These are phyloP conservation scores for Alloascoidea africana DNA, from an alignment of 805 yeast species.

Conservation along the genomic window DNA sequence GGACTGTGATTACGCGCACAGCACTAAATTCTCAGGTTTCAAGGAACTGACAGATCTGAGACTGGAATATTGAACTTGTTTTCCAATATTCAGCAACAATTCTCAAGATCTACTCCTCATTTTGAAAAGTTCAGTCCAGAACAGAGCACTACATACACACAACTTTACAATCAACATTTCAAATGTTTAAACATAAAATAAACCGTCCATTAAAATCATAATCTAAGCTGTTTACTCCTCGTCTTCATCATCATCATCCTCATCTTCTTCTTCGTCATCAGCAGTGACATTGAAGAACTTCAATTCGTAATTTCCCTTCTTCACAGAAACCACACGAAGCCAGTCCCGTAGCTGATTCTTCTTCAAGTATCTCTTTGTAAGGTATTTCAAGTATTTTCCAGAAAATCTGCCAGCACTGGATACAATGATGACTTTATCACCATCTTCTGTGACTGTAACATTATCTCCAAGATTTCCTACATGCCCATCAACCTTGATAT, in stretches of 20 bases:
- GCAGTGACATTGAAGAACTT: slow-evolving; percentile 98
- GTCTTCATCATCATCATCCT: slow-evolving; percentile 33
- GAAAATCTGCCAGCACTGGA: slow-evolving; percentile 89
- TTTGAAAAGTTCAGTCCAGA: too few species aligned
- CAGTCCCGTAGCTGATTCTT: slow-evolving; percentile 99
- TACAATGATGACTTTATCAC: slow-evolving; percentile 79
- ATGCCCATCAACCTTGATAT: slow-evolving; percentile 96
- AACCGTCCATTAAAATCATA: too few species aligned
- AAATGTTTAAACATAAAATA: too few species aligned
- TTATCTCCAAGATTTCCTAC: slow-evolving; percentile 95
- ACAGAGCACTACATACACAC: too few species aligned
- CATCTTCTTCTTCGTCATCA: slow-evolving; percentile 91
- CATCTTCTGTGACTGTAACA: slow-evolving; percentile 76
- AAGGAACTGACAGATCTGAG: too few species aligned
- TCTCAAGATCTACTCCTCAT: too few species aligned
- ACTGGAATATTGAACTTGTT: too few species aligned
- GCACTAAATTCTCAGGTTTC: too few species aligned
- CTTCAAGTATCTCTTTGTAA: slow-evolving; percentile 99
- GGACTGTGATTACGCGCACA: too few species aligned
- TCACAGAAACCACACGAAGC: slow-evolving; percentile 96
- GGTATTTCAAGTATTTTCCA: slow-evolving; percentile 99
- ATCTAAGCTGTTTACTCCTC: slow-evolving; percentile 8
- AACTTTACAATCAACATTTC: too few species aligned
- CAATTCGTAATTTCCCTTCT: slow-evolving; percentile 91
- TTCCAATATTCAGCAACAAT: too few species aligned